phyloP scores from a whole-genome alignment of 371 early-diverging fungal species.

The Caulochytrium protostelioides region DNA sequence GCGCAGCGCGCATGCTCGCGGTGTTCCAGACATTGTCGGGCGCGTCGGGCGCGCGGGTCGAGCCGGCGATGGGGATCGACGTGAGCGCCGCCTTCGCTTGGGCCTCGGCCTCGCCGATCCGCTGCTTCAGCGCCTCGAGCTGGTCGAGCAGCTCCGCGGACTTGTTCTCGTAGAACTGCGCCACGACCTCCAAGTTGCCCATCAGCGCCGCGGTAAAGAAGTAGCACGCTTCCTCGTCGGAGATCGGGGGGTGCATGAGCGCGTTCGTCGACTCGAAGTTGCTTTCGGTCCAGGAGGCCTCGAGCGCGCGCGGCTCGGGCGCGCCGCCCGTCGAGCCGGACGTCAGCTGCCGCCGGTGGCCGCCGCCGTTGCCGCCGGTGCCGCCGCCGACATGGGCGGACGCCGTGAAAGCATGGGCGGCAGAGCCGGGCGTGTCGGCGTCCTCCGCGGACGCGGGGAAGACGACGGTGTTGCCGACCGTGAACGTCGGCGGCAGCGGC shows the following conservation, averaged over 20 bases:
- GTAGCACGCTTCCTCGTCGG: background rate
- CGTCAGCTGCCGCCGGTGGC: background rate
- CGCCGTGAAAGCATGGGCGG: background rate
- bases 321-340: background rate
- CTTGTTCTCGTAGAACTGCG: slow-evolving; percentile 54
- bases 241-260: background rate
- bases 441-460: slow-evolving; percentile 13
- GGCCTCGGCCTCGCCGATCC: background rate
- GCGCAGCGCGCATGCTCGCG: background rate
- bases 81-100: no score
- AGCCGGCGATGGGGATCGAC: background rate
- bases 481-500: slow-evolving; percentile 12
- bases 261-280: no score
- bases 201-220: slow-evolving; percentile 24
- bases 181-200: slow-evolving; percentile 54
- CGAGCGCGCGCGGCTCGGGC: background rate
- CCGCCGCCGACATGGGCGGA: slow-evolving; percentile 1
- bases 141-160: slow-evolving; percentile 51
- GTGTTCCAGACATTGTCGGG: background rate
- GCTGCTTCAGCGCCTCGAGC: slow-evolving; percentile 16
- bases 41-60: background rate
- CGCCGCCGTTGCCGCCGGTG: background rate
- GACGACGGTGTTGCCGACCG: slow-evolving; percentile 9
- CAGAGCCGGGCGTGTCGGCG: slow-evolving; percentile 5
- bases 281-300: background rate